Conservation (phyloP, 495 filamentous ascomycete genomes). For the Aspergillus leporis region DNA sequence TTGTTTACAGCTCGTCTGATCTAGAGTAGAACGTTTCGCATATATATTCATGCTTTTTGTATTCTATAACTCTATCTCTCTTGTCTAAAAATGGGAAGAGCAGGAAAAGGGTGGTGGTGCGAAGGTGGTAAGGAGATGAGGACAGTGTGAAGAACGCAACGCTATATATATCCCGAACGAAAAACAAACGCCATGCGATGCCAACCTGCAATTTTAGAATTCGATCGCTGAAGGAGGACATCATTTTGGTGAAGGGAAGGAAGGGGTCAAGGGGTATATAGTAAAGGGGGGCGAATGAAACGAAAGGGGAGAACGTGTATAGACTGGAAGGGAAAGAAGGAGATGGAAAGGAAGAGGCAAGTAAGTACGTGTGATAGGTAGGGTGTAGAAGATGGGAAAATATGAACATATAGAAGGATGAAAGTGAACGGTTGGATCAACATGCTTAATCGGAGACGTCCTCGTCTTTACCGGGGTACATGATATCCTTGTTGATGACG, state of each 20-base stretch:
- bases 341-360: background rate
- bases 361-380: background rate
- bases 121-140: background rate
- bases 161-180: background rate
- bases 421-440: background rate
- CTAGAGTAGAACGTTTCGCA: too few relatives aligned
- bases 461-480: conserved; percentile 65
- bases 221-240: background rate
- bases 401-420: background rate
- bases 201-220: background rate
- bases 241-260: background rate
- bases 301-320: background rate
- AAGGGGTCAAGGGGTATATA: background rate
- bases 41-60: too few relatives aligned
- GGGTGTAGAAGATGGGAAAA: background rate
- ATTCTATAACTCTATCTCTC: too few relatives aligned
- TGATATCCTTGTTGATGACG: conserved; percentile 53
- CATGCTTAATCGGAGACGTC: conserved; percentile 42
- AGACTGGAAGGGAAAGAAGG: background rate
- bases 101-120: too few relatives aligned
- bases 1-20: too few relatives aligned
- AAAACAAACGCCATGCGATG: background rate
- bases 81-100: too few relatives aligned
- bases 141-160: background rate
- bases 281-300: conserved; percentile 2